Percentiles rank a stretch among this genome's conserved stretches.
Conservation (phyloP, 2,329 filamentous ascomycete species). For the Huntiella omanensis region DNA sequence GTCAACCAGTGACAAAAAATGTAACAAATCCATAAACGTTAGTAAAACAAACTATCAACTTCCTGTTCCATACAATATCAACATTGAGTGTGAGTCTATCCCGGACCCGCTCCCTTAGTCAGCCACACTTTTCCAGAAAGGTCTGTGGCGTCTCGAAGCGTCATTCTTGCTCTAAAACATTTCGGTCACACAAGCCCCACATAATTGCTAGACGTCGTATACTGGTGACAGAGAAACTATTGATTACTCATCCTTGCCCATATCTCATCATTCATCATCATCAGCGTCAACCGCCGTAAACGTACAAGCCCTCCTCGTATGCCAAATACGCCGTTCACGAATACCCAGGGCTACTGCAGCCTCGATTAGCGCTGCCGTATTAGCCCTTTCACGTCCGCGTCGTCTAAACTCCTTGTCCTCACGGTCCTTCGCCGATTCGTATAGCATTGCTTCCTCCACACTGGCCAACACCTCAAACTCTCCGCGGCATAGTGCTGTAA, state of each 20-base stretch:
- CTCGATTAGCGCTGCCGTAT: constrained; percentile 34
- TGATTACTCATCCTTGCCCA: no score
- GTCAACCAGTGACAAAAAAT: background rate
- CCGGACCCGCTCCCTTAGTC: no score
- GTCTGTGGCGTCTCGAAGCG: no score
- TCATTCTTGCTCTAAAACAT: no score
- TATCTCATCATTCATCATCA: background rate
- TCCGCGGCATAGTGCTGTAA: constrained; percentile 59
- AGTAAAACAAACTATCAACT: background rate
- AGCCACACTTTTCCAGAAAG: no score
- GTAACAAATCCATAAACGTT: background rate
- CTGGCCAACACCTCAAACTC: constrained; percentile 66
- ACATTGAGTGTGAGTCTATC: no score
- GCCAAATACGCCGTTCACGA: constrained; percentile 45
- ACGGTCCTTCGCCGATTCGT: constrained; percentile 19
- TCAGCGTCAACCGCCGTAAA: constrained; percentile 31
- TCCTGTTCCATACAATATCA: background rate
- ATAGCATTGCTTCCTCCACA: constrained; percentile 59
- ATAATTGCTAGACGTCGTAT: no score
- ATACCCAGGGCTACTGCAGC: constrained; percentile 35
- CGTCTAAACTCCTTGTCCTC: constrained; percentile 14
- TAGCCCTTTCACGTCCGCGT: constrained; percentile 24
- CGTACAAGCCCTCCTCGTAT: constrained; percentile 37
- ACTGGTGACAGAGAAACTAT: no score
- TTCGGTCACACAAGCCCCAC: no score